A percentile compares a stretch with the other conserved stretches of the same genome.
Conservation (phyloP, 2,329 filamentous ascomycete genomes). For the Lachnellula willkommii region DNA sequence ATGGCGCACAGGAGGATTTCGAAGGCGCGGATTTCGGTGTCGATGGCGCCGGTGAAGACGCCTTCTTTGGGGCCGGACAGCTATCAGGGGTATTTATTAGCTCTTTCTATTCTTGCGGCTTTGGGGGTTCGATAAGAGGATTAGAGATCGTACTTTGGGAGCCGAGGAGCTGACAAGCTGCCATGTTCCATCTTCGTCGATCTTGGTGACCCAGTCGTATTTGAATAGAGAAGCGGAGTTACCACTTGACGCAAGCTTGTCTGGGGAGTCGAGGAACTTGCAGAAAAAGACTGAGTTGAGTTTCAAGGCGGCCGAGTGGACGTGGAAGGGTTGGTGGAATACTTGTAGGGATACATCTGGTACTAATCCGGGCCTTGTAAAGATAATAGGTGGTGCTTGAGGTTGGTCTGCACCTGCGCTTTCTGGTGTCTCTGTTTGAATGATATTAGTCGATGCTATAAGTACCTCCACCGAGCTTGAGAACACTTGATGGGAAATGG, state of each 20-base stretch:
- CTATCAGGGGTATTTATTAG: too few species aligned
- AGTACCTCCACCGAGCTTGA: too few species aligned
- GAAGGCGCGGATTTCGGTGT: neutral
- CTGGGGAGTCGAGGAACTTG: slow-evolving; percentile 3
- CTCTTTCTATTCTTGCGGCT: too few species aligned
- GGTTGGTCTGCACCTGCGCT: neutral
- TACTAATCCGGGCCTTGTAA: neutral
- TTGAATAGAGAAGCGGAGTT: neutral
- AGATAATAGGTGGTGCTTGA: neutral
- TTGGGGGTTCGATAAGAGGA: neutral
- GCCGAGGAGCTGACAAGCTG: neutral
- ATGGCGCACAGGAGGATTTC: neutral
- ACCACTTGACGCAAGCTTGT: neutral
- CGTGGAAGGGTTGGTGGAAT: neutral
- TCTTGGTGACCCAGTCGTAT: slow-evolving; percentile 1
- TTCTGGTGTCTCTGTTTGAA: too few species aligned
- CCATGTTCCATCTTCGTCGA: slow-evolving; percentile 1
- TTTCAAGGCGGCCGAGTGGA: neutral
- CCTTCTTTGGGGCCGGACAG: neutral
- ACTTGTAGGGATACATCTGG: neutral
- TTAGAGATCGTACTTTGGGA: neutral
- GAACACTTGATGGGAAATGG: too few species aligned
- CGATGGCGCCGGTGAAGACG: neutral
- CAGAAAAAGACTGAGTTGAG: slow-evolving; percentile 3
- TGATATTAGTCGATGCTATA: too few species aligned